Evolutionary conservation across 192 early-diverging fungal species (phyloP).

Genomic region (Coemansia sp.): DNA sequence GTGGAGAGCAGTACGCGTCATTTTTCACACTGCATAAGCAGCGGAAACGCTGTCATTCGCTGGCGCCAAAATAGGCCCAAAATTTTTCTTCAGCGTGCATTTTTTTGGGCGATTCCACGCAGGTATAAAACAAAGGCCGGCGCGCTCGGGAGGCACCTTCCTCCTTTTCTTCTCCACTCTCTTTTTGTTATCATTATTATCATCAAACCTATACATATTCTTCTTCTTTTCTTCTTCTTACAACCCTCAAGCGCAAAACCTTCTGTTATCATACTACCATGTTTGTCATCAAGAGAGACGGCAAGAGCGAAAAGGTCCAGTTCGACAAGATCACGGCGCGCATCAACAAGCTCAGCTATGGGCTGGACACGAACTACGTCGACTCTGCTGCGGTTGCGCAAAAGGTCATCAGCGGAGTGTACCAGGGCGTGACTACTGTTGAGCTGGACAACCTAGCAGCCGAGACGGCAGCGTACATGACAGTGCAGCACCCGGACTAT

Average conservation of each 20-base stretch:
- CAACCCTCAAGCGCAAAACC: background rate
- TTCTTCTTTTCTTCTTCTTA: background rate
- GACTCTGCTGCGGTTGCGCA: constrained; percentile 88
- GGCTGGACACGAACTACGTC: constrained; percentile 89
- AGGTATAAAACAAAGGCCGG: background rate
- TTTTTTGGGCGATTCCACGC: background rate
- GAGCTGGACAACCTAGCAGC: constrained; percentile 97
- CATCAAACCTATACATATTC: background rate
- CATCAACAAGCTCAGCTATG: constrained; percentile 93
- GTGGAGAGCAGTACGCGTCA: background rate
- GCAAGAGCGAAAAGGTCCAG: constrained; percentile 88
- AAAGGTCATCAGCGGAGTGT: constrained; percentile 95
- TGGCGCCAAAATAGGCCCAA: background rate
- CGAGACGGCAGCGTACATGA: constrained; percentile 88
- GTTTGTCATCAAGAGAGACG: constrained; percentile 65
- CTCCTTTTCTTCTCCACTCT: background rate
- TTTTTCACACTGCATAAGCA: background rate
- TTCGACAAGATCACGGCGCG: constrained; percentile 96
- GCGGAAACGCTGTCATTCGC: background rate
- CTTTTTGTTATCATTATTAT: background rate
- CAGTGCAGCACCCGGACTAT: constrained; percentile 94
- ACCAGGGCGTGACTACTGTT: constrained; percentile 95
- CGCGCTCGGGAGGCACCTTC: background rate
- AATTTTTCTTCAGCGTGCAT: background rate
- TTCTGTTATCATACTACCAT: constrained; percentile 5